Conservation (phyloP, 2,329 filamentous ascomycete species). For the Penicillium brasilianum region DNA sequence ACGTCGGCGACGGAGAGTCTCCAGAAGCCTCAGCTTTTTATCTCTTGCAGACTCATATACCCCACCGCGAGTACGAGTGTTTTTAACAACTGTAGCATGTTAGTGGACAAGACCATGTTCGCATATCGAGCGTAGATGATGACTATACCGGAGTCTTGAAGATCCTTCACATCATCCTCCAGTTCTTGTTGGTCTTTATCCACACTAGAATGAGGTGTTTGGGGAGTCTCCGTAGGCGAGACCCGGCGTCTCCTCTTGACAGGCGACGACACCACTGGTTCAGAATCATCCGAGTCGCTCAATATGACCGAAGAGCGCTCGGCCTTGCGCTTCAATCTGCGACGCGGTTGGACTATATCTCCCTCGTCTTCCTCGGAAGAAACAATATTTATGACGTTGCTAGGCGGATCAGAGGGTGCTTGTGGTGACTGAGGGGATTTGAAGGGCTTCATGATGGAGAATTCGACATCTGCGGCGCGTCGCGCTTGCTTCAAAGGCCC, state of each 20-base stretch:
- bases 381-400: neutral
- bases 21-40: conserved; percentile 48
- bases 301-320: conserved; percentile 33
- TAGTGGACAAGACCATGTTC: conserved; percentile 14
- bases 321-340: conserved; percentile 38
- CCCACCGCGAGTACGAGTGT: conserved; percentile 49
- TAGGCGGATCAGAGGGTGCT: neutral
- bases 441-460: neutral
- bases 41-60: conserved; percentile 46
- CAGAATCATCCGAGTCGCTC: conserved; percentile 33
- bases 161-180: conserved; percentile 51
- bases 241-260: conserved; percentile 32
- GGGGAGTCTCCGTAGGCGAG: conserved; percentile 22
- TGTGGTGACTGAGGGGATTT: neutral
- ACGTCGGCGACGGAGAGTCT: conserved; percentile 49
- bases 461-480: neutral
- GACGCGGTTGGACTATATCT: conserved; percentile 25
- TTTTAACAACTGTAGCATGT: conserved; percentile 39
- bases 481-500: conserved; percentile 19
- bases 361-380: conserved; percentile 18
- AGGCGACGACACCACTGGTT: conserved; percentile 36
- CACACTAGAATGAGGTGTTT: conserved; percentile 31
- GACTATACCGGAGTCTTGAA: conserved; percentile 49
- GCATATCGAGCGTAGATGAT: neutral
- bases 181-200: conserved; percentile 49